phyloP scores from a whole-genome alignment of 1,139 yeast genomes.

The Yamadazyma triangularis region DNA sequence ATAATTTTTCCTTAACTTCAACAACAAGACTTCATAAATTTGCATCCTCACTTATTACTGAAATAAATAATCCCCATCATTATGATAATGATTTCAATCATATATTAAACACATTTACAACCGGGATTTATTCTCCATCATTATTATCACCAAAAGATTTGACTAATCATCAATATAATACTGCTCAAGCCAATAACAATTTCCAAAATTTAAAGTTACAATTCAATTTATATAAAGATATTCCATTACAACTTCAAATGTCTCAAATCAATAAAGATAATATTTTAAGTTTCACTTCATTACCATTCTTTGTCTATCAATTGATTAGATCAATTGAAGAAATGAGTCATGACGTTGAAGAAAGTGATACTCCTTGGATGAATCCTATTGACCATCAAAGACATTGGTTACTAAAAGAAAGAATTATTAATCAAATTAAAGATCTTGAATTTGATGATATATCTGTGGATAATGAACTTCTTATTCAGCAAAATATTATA shows the following conservation, averaged over 20 bases:
- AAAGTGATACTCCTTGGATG: conserved; percentile 20
- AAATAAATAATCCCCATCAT: conserved; percentile 24
- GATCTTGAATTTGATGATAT: conserved; percentile 13
- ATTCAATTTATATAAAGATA: conserved; percentile 40
- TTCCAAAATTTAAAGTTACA: conserved; percentile 37
- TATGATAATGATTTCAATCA: conserved; percentile 24
- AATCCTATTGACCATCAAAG: conserved; percentile 28
- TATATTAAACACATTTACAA: conserved; percentile 22
- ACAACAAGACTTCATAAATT: conserved; percentile 25
- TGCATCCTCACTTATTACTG: conserved; percentile 21
- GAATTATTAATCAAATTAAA: conserved; percentile 21
- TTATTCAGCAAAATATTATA: conserved; percentile 21
- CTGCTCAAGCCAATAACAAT: conserved; percentile 27
- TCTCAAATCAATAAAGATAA: conserved; percentile 13
- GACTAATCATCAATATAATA: conserved; percentile 18
- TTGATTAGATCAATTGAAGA: conserved; percentile 19
- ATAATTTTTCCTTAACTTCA: conserved; percentile 24
- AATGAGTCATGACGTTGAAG: conserved; percentile 6
- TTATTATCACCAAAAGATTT: conserved; percentile 24
- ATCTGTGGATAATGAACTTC: conserved; percentile 17
- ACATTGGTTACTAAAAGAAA: conserved; percentile 34
- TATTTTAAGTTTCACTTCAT: conserved; percentile 25
- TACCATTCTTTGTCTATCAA: conserved; percentile 31
- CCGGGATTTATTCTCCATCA: conserved; percentile 42
- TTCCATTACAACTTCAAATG: conserved; percentile 33